Conservation (phyloP, 1,284 basidiomycete species). For the Earliella scabrosa region DNA sequence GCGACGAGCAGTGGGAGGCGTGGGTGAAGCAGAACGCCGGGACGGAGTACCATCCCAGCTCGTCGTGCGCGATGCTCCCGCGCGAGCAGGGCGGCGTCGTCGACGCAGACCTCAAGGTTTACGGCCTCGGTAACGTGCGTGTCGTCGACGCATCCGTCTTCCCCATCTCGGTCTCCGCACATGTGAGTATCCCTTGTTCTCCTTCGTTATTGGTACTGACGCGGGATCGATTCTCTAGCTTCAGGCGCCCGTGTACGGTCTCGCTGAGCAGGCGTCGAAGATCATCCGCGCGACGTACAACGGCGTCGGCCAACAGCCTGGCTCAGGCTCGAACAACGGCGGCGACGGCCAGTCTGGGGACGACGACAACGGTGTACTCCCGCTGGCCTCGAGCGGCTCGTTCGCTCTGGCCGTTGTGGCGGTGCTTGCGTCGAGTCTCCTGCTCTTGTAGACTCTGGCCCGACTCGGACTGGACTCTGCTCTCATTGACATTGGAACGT, state of each 20-base stretch:
- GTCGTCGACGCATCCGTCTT: conserved; percentile 46
- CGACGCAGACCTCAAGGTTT: conserved; percentile 61
- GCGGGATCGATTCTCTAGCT: conserved; percentile 37
- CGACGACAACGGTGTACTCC: conserved; percentile 8
- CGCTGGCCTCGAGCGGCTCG: conserved; percentile 1
- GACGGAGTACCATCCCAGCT: conserved; percentile 60
- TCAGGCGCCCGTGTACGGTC: conserved; percentile 65
- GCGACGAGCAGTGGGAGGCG: conserved; percentile 51
- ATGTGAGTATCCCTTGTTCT: conserved; percentile 34
- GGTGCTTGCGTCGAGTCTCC: conserved; percentile 9
- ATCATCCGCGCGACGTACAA: conserved; percentile 57
- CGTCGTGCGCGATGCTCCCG: conserved; percentile 69
- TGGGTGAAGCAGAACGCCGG: conserved; percentile 47
- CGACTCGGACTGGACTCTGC: no score
- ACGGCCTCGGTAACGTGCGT: conserved; percentile 48
- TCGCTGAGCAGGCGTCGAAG: conserved; percentile 70
- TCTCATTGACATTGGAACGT: no score
- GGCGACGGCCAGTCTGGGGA: not conserved
- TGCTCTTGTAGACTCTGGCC: conserved; percentile 10
- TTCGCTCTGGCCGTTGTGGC: conserved; percentile 5
- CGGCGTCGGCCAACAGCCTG: conserved; percentile 27
- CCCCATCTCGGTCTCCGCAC: conserved; percentile 56
- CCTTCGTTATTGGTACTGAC: not conserved
- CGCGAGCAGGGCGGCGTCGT: conserved; percentile 66
- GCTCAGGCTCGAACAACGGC: not conserved